Conservation (phyloP, 1,284 basidiomycete genomes). For the Ustilago nuda region DNA sequence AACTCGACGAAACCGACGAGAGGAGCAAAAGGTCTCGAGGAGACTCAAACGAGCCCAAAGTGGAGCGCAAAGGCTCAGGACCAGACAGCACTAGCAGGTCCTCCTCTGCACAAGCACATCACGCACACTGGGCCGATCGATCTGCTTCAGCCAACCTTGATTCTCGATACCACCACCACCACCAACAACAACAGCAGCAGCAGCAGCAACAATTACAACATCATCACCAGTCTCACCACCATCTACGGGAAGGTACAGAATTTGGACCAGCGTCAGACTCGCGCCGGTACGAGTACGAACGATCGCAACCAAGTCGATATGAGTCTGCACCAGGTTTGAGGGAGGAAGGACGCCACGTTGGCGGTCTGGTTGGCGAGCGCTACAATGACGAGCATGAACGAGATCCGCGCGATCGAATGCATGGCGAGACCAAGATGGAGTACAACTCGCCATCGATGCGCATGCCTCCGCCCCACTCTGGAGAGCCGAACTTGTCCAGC, state of each 20-base stretch:
- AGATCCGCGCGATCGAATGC: slow-evolving; percentile 23
- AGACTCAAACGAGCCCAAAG: slow-evolving; percentile 24
- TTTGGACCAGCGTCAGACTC: slow-evolving; percentile 2
- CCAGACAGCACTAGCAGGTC: slow-evolving; percentile 29
- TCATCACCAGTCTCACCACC: slow-evolving; percentile 18
- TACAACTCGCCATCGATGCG: slow-evolving; percentile 31
- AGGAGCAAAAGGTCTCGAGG: slow-evolving; percentile 20
- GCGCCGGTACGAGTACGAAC: slow-evolving; percentile 33
- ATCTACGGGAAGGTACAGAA: slow-evolving; percentile 18
- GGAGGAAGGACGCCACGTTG: slow-evolving; percentile 30
- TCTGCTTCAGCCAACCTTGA: slow-evolving; percentile 32
- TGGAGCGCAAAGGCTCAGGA: slow-evolving; percentile 34
- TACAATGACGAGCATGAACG: slow-evolving; percentile 23
- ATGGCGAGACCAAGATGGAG: slow-evolving; percentile 30
- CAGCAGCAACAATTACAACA: slow-evolving; percentile 7
- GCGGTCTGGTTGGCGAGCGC: slow-evolving; percentile 38
- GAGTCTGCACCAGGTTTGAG: slow-evolving; percentile 19
- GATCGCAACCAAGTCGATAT: slow-evolving; percentile 18
- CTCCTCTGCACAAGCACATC: slow-evolving; percentile 30
- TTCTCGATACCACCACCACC: slow-evolving; percentile 23
- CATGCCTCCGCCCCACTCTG: slow-evolving; percentile 34
- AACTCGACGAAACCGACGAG: slow-evolving; percentile 38
- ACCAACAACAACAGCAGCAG: slow-evolving; percentile 2
- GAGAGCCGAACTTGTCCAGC: slow-evolving; percentile 21
- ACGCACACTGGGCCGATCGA: slow-evolving; percentile 35